Percentiles rank a stretch among this genome's conserved stretches.
These are phyloP conservation scores for Sugiyamaella mastotermitis DNA, from an alignment of 805 yeast genomes.

Conservation along the genomic window DNA sequence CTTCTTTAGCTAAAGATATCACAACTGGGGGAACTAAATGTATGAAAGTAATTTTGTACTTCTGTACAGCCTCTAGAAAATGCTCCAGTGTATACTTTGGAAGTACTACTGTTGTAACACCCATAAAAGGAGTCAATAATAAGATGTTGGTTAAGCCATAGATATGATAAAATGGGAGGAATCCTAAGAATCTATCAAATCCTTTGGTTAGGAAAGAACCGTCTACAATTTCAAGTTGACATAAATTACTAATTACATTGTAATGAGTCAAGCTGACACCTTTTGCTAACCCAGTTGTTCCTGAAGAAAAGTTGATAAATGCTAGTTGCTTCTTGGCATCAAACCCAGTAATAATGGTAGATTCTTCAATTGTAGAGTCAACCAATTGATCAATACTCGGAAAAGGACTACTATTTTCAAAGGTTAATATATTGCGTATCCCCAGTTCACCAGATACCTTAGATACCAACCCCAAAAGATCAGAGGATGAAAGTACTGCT, in stretches of 20 bases:
- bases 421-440: background rate
- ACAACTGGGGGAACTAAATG: constrained; percentile 38
- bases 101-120: constrained; percentile 23
- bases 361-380: background rate
- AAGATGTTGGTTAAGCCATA: constrained; percentile 78
- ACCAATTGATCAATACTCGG: background rate
- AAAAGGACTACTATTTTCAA: background rate
- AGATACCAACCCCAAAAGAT: constrained; percentile 3
- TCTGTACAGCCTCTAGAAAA: constrained; percentile 23
- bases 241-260: constrained; percentile 39
- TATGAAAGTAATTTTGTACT: constrained; percentile 34
- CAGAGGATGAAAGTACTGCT: constrained; percentile 16
- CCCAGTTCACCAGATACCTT: constrained; percentile 6
- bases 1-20: constrained; percentile 41
- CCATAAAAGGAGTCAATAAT: constrained; percentile 45
- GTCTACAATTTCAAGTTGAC: constrained; percentile 15
- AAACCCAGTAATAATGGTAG: background rate
- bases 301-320: constrained; percentile 29
- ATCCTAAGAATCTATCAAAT: constrained; percentile 8
- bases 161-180: constrained; percentile 22
- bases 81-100: constrained; percentile 30
- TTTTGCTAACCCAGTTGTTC: constrained; percentile 59
- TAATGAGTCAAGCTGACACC: constrained; percentile 65
- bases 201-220: too few relatives aligned
- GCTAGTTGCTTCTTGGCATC: constrained; percentile 16